These are phyloP conservation scores for Tulasnella sp. DNA, from an alignment of 768 basidiomycete genomes.

Conservation along the genomic window DNA sequence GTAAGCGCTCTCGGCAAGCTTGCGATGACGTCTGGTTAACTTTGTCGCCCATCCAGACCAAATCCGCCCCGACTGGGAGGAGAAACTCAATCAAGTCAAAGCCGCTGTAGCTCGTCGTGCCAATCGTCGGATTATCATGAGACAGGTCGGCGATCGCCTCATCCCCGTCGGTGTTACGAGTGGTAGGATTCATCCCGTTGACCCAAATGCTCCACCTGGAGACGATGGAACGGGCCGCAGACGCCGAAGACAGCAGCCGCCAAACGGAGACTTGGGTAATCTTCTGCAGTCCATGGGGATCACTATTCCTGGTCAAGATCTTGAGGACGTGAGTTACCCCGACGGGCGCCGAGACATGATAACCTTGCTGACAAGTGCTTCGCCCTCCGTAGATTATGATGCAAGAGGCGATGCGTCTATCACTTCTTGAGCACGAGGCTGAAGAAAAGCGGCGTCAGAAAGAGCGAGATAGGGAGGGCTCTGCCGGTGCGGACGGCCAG, in stretches of 20 bases:
- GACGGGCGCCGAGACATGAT: constrained; percentile 26
- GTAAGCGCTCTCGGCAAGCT: constrained; percentile 50
- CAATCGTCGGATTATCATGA: constrained; percentile 95
- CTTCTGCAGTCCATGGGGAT: constrained; percentile 65
- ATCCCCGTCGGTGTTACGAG: constrained; percentile 97
- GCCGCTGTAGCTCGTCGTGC: constrained; percentile 96
- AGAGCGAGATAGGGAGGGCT: not conserved
- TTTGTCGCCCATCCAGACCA: constrained; percentile 61
- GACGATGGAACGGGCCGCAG: constrained; percentile 53
- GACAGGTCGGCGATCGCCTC: constrained; percentile 95
- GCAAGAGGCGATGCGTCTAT: constrained; percentile 98
- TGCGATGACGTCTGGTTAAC: not conserved
- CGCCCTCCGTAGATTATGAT: constrained; percentile 76
- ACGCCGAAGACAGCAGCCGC: constrained; percentile 55
- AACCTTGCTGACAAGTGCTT: constrained; percentile 32
- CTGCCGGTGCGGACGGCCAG: not conserved
- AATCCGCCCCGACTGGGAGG: constrained; percentile 98
- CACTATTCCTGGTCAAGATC: constrained; percentile 68
- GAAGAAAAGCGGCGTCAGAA: constrained; percentile 62
- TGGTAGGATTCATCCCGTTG: constrained; percentile 68
- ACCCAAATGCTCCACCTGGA: constrained; percentile 50
- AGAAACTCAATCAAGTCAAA: constrained; percentile 89
- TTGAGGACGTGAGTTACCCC: constrained; percentile 75
- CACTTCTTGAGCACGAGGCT: constrained; percentile 92
- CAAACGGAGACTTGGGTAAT: constrained; percentile 62